A percentile compares a stretch with the other conserved stretches of the same genome.
Conservation (phyloP, 2,329 filamentous ascomycete genomes). For the Monosporascus sp. region DNA sequence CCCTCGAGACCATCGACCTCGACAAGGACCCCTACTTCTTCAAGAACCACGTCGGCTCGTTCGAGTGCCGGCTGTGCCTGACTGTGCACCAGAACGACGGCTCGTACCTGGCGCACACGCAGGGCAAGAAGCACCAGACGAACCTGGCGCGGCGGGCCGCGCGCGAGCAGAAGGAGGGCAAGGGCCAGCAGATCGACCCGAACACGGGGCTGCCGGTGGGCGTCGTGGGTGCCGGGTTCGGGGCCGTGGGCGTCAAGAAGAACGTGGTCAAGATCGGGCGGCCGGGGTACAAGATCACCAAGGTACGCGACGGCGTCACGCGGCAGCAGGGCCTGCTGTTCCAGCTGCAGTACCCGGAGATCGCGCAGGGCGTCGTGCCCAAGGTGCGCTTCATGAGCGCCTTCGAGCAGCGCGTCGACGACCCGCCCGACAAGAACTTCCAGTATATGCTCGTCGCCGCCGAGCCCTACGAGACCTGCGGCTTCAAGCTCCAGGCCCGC, state of each 20-base stretch:
- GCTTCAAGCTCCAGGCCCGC: slow-evolving; percentile 88
- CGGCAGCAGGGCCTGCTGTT: slow-evolving; percentile 89
- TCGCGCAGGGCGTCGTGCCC: slow-evolving; percentile 67
- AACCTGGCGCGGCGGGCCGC: slow-evolving; percentile 93
- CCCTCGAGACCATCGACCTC: slow-evolving; percentile 96
- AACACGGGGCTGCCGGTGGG: slow-evolving; percentile 67
- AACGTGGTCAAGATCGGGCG: slow-evolving; percentile 93
- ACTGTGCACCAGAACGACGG: slow-evolving; percentile 99
- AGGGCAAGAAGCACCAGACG: slow-evolving; percentile 97
- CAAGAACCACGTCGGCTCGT: slow-evolving; percentile 97
- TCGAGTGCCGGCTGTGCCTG: slow-evolving; percentile 93
- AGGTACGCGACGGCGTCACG: slow-evolving; percentile 83
- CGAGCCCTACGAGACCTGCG: slow-evolving; percentile 96
- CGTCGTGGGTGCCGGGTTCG: slow-evolving; percentile 65
- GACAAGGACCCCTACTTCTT: slow-evolving; percentile 99
- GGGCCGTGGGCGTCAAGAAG: slow-evolving; percentile 60
- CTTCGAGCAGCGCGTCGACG: slow-evolving; percentile 91
- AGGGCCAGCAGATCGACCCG: slow-evolving; percentile 57
- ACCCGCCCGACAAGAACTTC: slow-evolving; percentile 82
- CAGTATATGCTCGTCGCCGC: slow-evolving; percentile 94
- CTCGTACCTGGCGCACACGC: slow-evolving; percentile 96
- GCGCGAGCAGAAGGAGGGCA: slow-evolving; percentile 88
- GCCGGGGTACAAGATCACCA: slow-evolving; percentile 96
- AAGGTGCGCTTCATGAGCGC: slow-evolving; percentile 96
- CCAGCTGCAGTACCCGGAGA: slow-evolving; percentile 93